Evolutionary conservation across 148 eudicot genomes (phyloP), one percentile per base, ranked within the genome.

Genomic region (Linanthus parryae): DNA sequence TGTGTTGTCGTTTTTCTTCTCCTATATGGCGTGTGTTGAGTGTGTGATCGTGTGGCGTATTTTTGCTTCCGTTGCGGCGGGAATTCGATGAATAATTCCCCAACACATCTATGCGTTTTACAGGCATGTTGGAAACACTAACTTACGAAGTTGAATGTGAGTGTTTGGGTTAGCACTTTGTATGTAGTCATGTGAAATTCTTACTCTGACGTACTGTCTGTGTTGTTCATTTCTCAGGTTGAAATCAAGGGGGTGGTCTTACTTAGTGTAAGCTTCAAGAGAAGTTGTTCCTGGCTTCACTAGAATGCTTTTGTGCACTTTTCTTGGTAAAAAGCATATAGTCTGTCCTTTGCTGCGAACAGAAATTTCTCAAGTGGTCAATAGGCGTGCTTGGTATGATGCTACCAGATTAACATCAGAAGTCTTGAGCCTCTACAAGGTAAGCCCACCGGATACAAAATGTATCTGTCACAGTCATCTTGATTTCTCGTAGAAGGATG

Each of bases 311-410:
- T 56, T 92, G 58, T 81, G 82, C 26, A 92, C 96, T 44, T 84
- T 96, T 16, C 70, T 92, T 46, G 98, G 96, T 44, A 92, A 92
- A 66, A 92, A 88, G 58, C 88, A 88, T 58, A 52, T 88, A 61
- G 86, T 88, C 26, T 83, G 82, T 22, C 95, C 98, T 33, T 70
- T 92, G 35, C 69, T 92, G 56, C 83, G 96, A 33, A 80, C 99
- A 23, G 99, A 92, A 72, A 92, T 91, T 41, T 78, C 84, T n/a
- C 95, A 87, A 67, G 98, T 81, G 60, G 85, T 91, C 27, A 91
- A 91, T 63, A 73, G 99, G 55, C 96, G 88, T 33, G 89, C 99
- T 26, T 92, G 99, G 99, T 81, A 84, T 65, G 95, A 92, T 72
- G 82, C 95, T 46, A 82, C 96, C 66, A 92, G 82, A 76, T 73